Conservation (phyloP, 352 stramenopile species). For the Phytopythium ostracodes region DNA sequence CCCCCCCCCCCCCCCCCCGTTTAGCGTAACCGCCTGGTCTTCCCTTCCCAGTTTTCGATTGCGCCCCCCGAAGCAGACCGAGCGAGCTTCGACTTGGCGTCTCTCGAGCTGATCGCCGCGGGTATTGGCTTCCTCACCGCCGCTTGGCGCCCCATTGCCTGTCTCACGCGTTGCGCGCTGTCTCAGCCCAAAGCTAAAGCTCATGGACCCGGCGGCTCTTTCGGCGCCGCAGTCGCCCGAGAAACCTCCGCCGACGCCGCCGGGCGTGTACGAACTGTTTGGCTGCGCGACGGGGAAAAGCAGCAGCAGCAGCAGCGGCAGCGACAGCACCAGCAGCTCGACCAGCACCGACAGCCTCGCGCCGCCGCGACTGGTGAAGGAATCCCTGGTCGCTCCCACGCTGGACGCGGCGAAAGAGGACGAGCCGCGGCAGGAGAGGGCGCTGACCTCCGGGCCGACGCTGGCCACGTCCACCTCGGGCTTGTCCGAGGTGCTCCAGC, state of each 20-base stretch:
- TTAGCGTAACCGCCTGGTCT: no score
- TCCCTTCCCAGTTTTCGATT: no score
- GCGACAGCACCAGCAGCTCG: neutral
- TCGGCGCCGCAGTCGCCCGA: neutral
- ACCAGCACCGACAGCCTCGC: neutral
- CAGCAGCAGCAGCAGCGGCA: neutral
- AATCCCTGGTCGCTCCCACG: neutral
- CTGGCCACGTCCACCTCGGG: slow-evolving; percentile 4
- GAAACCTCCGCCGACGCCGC: slow-evolving; percentile 3
- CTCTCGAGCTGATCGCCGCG: no score
- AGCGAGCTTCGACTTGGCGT: no score
- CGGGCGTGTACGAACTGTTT: slow-evolving; percentile 6
- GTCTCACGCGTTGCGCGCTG: neutral
- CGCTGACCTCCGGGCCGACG: slow-evolving; percentile 1
- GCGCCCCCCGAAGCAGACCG: no score
- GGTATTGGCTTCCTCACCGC: no score
- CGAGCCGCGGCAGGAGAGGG: slow-evolving; percentile 4
- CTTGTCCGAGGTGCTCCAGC: slow-evolving; percentile 2
- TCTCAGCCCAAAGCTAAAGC: neutral
- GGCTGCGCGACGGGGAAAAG: neutral
- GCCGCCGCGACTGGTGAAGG: neutral
- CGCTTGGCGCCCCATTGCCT: neutral
- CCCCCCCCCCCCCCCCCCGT: no score
- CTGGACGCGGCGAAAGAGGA: neutral
- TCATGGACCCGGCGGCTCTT: neutral